Percentiles rank a stretch among this genome's conserved stretches.
Evolutionary conservation across 2,329 filamentous ascomycete species (phyloP).

Genomic region (Penicillium sp.): DNA sequence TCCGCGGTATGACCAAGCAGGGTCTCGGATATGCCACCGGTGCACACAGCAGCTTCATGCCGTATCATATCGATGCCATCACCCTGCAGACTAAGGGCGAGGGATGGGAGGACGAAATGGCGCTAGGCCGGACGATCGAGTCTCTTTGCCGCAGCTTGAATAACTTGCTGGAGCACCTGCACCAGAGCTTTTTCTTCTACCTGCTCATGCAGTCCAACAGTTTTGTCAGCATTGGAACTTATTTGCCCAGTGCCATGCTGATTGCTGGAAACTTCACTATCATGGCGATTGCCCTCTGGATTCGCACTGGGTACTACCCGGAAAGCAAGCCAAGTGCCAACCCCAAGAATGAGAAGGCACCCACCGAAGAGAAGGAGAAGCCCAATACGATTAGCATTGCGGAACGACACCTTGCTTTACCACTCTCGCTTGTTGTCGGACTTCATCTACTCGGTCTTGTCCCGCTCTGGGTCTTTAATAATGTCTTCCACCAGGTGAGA

Average conservation of each 20-base stretch:
- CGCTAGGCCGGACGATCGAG: conserved; percentile 83
- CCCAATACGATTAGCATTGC: conserved; percentile 16
- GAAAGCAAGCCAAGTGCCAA: conserved; percentile 24
- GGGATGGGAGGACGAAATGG: conserved; percentile 98
- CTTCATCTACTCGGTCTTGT: conserved; percentile 76
- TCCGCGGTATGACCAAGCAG: conserved; percentile 89
- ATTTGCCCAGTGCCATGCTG: conserved; percentile 96
- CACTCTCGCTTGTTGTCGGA: conserved; percentile 69
- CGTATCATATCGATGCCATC: conserved; percentile 95
- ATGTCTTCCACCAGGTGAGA: conserved; percentile 64
- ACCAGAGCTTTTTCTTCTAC: conserved; percentile 99
- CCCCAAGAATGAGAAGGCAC: conserved; percentile 34
- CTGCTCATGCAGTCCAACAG: conserved; percentile 85
- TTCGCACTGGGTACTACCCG: conserved; percentile 69
- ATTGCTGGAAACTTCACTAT: conserved; percentile 93
- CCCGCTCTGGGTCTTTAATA: conserved; percentile 85
- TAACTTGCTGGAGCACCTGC: conserved; percentile 92
- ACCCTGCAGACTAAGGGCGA: conserved; percentile 86
- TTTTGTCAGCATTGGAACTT: conserved; percentile 97
- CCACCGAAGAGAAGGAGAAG: conserved; percentile 15
- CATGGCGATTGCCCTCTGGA: conserved; percentile 91
- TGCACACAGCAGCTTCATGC: conserved; percentile 92
- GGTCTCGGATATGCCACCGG: conserved; percentile 85
- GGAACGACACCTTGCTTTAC: conserved; percentile 45
- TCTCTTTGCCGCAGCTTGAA: conserved; percentile 91